phyloP scores from a whole-genome alignment of 1,284 basidiomycete genomes.

The Dichomitus squalens region DNA sequence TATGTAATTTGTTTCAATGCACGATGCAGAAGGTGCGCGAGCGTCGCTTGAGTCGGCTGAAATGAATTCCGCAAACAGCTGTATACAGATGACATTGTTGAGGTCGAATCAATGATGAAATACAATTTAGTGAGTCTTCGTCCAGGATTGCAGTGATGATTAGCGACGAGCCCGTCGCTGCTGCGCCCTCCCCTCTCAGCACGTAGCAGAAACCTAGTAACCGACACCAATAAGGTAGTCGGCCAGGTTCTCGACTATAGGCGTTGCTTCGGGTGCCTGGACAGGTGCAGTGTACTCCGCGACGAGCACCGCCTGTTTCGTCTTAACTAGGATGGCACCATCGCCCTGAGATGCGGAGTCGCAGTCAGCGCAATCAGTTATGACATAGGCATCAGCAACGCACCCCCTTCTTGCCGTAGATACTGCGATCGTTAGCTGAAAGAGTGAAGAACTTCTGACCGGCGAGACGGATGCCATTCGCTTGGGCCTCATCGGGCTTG shows the following conservation, averaged over 20 bases:
- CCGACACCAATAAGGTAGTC: constrained; percentile 76
- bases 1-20: no score
- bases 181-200: background rate
- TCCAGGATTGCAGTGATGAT: constrained; percentile 20
- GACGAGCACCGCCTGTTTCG: constrained; percentile 86
- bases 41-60: no score
- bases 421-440: constrained; percentile 56
- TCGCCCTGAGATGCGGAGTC: constrained; percentile 56
- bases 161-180: constrained; percentile 1
- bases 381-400: constrained; percentile 27
- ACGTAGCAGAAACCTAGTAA: constrained; percentile 41
- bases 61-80: no score
- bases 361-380: background rate
- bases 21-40: no score
- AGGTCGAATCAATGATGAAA: constrained; percentile 14
- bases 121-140: constrained; percentile 23
- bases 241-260: constrained; percentile 74
- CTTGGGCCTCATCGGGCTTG: constrained; percentile 47
- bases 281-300: constrained; percentile 74
- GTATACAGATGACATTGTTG: constrained; percentile 19
- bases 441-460: constrained; percentile 86
- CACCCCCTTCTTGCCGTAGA: constrained; percentile 86
- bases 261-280: constrained; percentile 75
- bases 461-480: constrained; percentile 68
- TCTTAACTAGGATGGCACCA: constrained; percentile 85